Base-by-base conservation (phyloP, 306 rosid genomes). In the Castanea sativa region DNA sequence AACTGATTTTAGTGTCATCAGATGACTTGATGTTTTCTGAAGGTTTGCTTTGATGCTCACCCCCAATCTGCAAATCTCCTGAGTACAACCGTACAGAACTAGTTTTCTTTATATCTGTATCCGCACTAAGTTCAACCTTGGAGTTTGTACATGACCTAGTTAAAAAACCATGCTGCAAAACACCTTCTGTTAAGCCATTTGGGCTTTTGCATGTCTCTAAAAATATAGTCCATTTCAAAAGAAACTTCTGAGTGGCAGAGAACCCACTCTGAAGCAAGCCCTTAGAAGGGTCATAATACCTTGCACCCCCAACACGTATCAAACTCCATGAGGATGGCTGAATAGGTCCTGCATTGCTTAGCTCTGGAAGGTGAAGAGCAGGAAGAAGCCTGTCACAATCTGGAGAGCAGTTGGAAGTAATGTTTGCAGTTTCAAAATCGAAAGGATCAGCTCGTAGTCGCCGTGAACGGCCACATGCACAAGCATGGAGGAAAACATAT, bases 251-350 rank as follows among this genome's bases (percentile, higher is more conserved):
- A 72, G 92, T 61, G 69, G 88, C 82, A 81, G 81, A 89, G 78
- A 94, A 94, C 77, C 98, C 97, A 77, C 97, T 91, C 84, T 94
- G 97, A 82, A 91, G 91, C 85, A 94, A 85, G 78, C 98, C 98
- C 81, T 88, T 91, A 27, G 85, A 82, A 81, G 97, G 92, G 71
- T 94, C 97, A 69, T 94, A 91, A 90, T 94, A 94, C 85, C 83
- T 87, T 79, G 95, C 85, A 81, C 90, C 90, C 78, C 97, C 97
- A 86, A 91, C 83, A 38, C 97, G 97, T 80, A 92, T 85, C 83
- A 92, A 86, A 85, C 90, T 89, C 97, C 98, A 94, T 52, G 97
- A 80, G 52, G 91, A 91, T 14, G 90, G 86, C 53, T 81, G 83
- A 79, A 94, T 84, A 38, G 88, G 92, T 64, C 86, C 91, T 68